Evolutionary conservation across 2,329 filamentous ascomycete genomes (phyloP).

Genomic region (Monosporascus cannonballus): DNA sequence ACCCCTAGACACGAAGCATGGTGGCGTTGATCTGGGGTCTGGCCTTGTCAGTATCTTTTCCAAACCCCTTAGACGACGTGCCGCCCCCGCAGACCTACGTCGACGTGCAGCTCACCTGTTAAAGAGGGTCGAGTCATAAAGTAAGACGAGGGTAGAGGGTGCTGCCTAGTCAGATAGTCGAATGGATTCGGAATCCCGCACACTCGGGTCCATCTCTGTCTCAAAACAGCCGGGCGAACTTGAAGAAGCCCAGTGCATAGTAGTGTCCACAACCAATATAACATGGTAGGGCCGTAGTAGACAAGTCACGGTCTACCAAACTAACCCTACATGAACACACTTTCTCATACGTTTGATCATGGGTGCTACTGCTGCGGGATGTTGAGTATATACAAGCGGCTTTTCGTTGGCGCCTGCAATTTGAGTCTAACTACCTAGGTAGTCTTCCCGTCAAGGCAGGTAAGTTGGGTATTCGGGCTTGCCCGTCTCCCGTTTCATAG

Average conservation of each 20-base stretch:
- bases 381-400: not conserved
- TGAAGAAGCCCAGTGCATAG: not conserved
- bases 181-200: constrained; percentile 19
- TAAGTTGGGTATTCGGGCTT: not conserved
- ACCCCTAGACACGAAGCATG: constrained; percentile 10
- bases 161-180: constrained; percentile 21
- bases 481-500: not conserved
- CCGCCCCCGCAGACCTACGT: constrained; percentile 19
- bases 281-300: not conserved
- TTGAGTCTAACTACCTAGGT: not conserved
- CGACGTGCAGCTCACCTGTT: constrained; percentile 17
- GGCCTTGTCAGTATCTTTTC: constrained; percentile 17
- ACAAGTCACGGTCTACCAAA: not conserved
- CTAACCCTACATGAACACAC: not conserved
- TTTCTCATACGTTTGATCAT: not conserved
- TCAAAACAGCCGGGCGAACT: constrained; percentile 24
- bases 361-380: not conserved
- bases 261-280: not conserved
- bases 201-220: constrained; percentile 14
- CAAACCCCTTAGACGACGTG: constrained; percentile 15
- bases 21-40: constrained; percentile 20
- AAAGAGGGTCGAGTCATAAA: constrained; percentile 17
- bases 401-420: not conserved
- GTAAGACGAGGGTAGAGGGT: constrained; percentile 20
- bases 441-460: not conserved